A percentile compares a stretch with the other conserved stretches of the same genome.
Evolutionary conservation across 495 filamentous ascomycete genomes (phyloP).

Genomic region (Hypoxylon crocopeplum): DNA sequence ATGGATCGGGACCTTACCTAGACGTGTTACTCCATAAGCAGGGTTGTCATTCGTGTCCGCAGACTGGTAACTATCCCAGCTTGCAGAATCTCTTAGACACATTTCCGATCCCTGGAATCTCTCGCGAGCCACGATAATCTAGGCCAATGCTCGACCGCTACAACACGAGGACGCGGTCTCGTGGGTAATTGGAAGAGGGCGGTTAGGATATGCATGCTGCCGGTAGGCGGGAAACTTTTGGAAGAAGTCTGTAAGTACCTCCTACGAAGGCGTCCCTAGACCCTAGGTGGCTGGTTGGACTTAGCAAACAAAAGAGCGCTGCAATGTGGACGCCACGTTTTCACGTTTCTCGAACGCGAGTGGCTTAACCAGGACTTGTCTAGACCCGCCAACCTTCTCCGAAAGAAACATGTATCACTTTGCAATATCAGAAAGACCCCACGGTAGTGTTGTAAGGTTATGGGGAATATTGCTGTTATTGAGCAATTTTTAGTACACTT

Average conservation of each 20-base stretch:
- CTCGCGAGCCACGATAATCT: neutral
- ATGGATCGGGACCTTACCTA: conserved; percentile 19
- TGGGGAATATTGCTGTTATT: too few relatives aligned
- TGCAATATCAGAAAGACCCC: too few relatives aligned
- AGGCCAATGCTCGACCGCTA: neutral
- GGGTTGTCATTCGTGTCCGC: neutral
- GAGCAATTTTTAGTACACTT: too few relatives aligned
- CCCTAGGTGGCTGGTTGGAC: too few relatives aligned
- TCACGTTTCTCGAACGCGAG: neutral
- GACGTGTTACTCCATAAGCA: conserved; percentile 5
- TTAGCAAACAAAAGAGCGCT: conserved; percentile 19
- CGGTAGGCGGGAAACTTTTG: conserved; percentile 9
- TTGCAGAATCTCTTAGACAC: neutral
- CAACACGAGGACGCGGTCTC: conserved; percentile 14
- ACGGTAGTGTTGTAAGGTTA: too few relatives aligned
- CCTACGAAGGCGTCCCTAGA: neutral
- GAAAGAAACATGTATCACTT: too few relatives aligned
- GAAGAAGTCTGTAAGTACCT: conserved; percentile 6
- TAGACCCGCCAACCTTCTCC: conserved; percentile 10
- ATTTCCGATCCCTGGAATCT: conserved; percentile 7
- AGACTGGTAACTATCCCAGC: neutral
- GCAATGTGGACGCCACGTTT: conserved; percentile 25
- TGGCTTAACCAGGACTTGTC: conserved; percentile 7
- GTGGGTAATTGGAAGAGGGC: conserved; percentile 11
- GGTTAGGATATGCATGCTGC: conserved; percentile 8